Base-by-base conservation (phyloP, 768 basidiomycete species). In the Macrolepiota albuminosa region DNA sequence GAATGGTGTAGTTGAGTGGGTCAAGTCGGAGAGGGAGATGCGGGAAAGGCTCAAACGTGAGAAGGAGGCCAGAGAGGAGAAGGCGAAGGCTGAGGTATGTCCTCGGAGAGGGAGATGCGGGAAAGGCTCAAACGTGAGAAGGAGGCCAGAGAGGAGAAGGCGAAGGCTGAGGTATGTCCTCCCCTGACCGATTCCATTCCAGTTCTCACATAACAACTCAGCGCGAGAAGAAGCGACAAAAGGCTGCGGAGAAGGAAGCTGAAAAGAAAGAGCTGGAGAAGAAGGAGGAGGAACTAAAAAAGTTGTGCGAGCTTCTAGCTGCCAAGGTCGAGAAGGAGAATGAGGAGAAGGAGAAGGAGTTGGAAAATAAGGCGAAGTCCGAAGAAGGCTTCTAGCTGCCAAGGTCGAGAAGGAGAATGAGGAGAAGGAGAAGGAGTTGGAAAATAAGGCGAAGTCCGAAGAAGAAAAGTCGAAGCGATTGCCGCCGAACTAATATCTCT, bases 61-160 rank as follows among this genome's bases (percentile, higher is more conserved):
- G 76, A 86, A 85, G 66, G 89, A 90, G 68, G 86, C 80, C 54
- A 76, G 83, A 46, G 89, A 89, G 67, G 68, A 80, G 49, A 84
- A 86, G 72, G 84, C 87, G 69, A 87, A 85, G 69, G 71, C 81
- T 52, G 81, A 87, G 70, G 88, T 90, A 71, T 65, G 84, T 69
- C 33, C n/a, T 77, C 79, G 55, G 91, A 93, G 75, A 81, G 89
- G 63, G 84, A 85, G 72, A 84, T 93, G 78, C 79, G 81, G 63
- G 89, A 89, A 73, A 81, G 86, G 64, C 74, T 92, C 61, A 80
- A 81, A 75, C 80, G 81, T 67, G 91, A 93, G 76, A 86, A 85
- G 66, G 89, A 90, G 68, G 86, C 80, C 54, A 76, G 83, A 46
- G 89, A 89, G 67, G 68, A 80, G 49, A 84, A 86, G 72, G 84